A percentile compares a stretch with the other conserved stretches of the same genome.
Evolutionary conservation across 2,329 filamentous ascomycete genomes (phyloP).

Genomic region (Escovopsis sp.): DNA sequence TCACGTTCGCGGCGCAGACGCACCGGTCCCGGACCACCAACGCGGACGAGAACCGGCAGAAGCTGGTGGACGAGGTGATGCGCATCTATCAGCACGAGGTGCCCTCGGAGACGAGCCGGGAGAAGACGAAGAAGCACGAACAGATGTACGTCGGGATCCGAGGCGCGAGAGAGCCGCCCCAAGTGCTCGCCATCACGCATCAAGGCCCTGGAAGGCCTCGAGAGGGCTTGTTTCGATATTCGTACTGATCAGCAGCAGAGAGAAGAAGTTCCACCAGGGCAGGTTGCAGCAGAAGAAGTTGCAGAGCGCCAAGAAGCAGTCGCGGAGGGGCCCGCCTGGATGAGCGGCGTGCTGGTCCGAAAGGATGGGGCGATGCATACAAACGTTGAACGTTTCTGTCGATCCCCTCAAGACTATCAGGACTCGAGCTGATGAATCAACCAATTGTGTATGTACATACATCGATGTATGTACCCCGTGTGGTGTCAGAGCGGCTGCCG

Average conservation of each 20-base stretch:
- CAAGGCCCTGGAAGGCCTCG: too few species aligned
- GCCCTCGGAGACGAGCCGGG: conserved; percentile 29
- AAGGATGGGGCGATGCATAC: too few species aligned
- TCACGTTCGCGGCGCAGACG: conserved; percentile 41
- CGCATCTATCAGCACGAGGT: conserved; percentile 32
- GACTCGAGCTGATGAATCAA: too few species aligned
- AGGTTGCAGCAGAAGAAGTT: conserved; percentile 35
- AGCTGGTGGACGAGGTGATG: conserved; percentile 33
- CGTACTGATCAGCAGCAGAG: conserved; percentile 18
- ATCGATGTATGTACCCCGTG: too few species aligned
- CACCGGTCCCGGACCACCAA: conserved; percentile 38
- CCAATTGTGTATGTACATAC: too few species aligned
- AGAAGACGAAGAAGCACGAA: conserved; percentile 34
- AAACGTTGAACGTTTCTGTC: too few species aligned
- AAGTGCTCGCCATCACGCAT: too few species aligned
- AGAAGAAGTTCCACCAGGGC: conserved; percentile 29
- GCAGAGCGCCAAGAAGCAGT: conserved; percentile 35
- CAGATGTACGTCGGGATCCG: conserved; percentile 25
- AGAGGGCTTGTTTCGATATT: too few species aligned
- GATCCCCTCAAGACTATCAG: too few species aligned
- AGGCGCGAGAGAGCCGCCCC: neutral
- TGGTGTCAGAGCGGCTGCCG: neutral
- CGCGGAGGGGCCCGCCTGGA: conserved; percentile 22
- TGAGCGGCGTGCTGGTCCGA: too few species aligned
- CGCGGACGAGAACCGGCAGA: conserved; percentile 34